Percentiles rank a stretch among this genome's conserved stretches.
These are phyloP conservation scores for Hypoxylon cercidicola DNA, from an alignment of 495 filamentous ascomycete species.

Conservation along the genomic window DNA sequence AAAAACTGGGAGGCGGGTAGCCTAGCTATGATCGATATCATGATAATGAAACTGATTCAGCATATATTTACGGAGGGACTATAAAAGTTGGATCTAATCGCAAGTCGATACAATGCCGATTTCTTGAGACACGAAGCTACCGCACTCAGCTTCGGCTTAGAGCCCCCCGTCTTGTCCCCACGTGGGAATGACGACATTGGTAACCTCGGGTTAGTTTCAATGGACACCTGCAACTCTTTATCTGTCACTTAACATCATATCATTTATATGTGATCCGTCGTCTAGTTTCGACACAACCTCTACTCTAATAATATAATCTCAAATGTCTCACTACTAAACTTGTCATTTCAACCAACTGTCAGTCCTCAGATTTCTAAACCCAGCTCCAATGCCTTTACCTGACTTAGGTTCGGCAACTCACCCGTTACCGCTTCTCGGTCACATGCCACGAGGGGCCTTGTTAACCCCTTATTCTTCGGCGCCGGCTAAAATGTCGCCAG, in stretches of 20 bases:
- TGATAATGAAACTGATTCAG: too few species aligned
- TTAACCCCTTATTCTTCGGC: too few species aligned
- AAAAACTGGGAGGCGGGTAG: too few species aligned
- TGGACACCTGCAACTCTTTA: neutral
- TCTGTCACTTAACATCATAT: conserved; percentile 3
- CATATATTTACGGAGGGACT: too few species aligned
- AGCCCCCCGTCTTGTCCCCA: conserved; percentile 30
- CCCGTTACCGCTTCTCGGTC: conserved; percentile 17
- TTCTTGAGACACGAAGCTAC: conserved; percentile 12
- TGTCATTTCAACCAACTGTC: neutral
- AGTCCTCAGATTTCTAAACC: conserved; percentile 4
- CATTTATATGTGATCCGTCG: neutral
- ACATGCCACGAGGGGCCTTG: conserved; percentile 22
- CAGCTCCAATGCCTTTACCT: conserved; percentile 8
- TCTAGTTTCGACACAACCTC: neutral
- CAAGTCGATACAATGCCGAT: too few species aligned
- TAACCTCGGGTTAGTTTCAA: conserved; percentile 28
- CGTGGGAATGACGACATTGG: conserved; percentile 35
- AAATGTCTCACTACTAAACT: conserved; percentile 10
- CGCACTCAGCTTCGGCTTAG: conserved; percentile 23
- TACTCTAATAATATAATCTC: neutral
- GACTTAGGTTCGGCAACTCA: conserved; percentile 10
- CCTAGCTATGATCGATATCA: too few species aligned
- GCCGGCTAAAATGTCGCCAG: conserved; percentile 4
- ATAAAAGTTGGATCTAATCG: too few species aligned